Base-by-base conservation (phyloP, 208 protist species). In the Leishmania gerbilli region DNA sequence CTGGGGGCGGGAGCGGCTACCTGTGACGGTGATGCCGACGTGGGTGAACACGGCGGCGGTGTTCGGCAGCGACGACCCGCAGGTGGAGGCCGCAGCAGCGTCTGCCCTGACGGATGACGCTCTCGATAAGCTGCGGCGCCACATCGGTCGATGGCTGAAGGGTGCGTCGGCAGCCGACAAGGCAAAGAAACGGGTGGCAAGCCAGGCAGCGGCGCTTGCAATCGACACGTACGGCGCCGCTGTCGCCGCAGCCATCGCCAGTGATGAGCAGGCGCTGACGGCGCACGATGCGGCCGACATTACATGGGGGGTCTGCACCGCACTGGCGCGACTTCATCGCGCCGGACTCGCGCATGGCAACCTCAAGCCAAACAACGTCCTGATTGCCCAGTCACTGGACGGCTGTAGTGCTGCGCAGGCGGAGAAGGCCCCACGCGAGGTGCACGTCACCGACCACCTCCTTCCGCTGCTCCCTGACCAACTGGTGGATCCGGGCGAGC, bases 321-420 rank as follows among this genome's bases (percentile, higher is more conserved):
- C 85, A 1, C 58, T 86, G 65, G 74, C 53, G 24, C 40, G 62
- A 60, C 77, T 86, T 49, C 83, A 86, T 67, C 53, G 74, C 56
- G 51, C 42, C 42, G 83, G 79, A 5, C 31, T 87, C 17, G 37
- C 84, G 0, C 91, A 95, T 84, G 91, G 91, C 40, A 89, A 90
- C 62, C 47, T 95, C 62, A 91, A 90, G 40, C 88, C 87, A 6
- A 88, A 84, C 81, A 92, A 89, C 78, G 79, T 95, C 24, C n/a
- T 95, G 24, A 76, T 95, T 6, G n/a, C 74, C 9, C 62, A 49
- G 31, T 69, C 56, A 56, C 7, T 72, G 15, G 67, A 40, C 9
- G 47, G 71, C 9, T 40, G n/a, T 31, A 31, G 31, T 3, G 24
- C 47, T n/a, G 49, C 31, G 40, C 27, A 15, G 45, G 27, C 31